Base-by-base conservation (phyloP, 1,139 yeast species). In the Suhomyces terraborum region DNA sequence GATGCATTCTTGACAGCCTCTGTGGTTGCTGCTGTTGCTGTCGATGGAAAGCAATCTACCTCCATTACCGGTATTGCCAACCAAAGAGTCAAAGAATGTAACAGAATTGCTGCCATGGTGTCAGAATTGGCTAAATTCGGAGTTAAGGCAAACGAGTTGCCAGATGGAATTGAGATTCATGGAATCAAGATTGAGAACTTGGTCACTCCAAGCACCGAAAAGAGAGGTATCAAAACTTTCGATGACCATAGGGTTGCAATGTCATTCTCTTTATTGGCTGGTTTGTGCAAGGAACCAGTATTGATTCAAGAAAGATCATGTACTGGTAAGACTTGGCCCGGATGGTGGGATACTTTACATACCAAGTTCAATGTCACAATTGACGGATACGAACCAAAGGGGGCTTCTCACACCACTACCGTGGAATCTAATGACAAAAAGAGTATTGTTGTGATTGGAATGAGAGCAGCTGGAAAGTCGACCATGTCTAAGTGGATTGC, bases 321-420 rank as follows among this genome's bases (percentile, higher is more conserved):
- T 61, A 94, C 96, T 3, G 95, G 94, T 45, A 93, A 93, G 69
- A 93, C 99, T 0, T 93, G 99, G 99, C 99, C 99, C 14, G 98
- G 98, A 32, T 93, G 98, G 98, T 93, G 98, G 98, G 99, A 93
- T 64, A 77, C 84, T 36, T 73, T 93, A 49, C 88, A 82, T 56
- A 78, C 85, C 42, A 67, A 74, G 45, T 80, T 93, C 56, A 78
- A 81, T 22, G 84, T 79, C 26, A 61, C 64, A 12, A 64, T 93
- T 34, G 84, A 80, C 53, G 98, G 98, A 18, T 73, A 70, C 54
- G 95, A 86, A 54, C 41, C 41, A 12, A 20, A 38, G 25, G 36
- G 36, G n/a, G 37, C 22, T 29, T 19, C 37, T 2, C 27, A 30
- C 9, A 6, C 24, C 4, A 7, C 26, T 4, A 31, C 43, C 10